Conservation (phyloP, 208 protist genomes). For the Crithidia thermophila region DNA sequence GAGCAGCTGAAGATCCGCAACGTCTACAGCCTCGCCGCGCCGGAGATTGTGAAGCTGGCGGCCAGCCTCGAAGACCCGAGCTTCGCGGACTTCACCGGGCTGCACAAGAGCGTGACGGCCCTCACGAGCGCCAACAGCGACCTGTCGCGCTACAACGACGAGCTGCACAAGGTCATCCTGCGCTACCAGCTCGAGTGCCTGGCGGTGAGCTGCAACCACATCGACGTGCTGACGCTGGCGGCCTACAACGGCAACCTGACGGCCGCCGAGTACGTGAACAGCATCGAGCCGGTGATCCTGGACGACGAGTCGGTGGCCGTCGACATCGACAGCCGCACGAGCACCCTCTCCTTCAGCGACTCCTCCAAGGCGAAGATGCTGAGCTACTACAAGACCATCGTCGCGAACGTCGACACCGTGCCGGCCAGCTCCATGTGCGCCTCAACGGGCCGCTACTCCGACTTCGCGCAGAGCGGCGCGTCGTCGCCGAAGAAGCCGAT, state of each 20-base stretch:
- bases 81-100: constrained; percentile 29
- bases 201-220: constrained; percentile 40
- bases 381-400: constrained; percentile 48
- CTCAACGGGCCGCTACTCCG: constrained; percentile 21
- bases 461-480: constrained; percentile 23
- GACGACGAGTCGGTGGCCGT: constrained; percentile 58
- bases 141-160: constrained; percentile 29
- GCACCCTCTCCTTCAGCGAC: constrained; percentile 64
- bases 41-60: constrained; percentile 23
- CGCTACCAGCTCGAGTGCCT: constrained; percentile 62
- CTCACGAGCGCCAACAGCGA: constrained; percentile 25
- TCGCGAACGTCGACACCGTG: constrained; percentile 25
- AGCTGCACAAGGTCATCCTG: constrained; percentile 49
- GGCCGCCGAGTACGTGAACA: constrained; percentile 59
- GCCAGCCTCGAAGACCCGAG: constrained; percentile 26
- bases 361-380: constrained; percentile 67
- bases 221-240: constrained; percentile 52
- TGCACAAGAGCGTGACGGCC: constrained; percentile 32
- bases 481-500: constrained; percentile 19
- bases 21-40: constrained; percentile 13
- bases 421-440: constrained; percentile 26
- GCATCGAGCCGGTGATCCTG: constrained; percentile 67
- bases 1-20: constrained; percentile 34
- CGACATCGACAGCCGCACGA: constrained; percentile 74
- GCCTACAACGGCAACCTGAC: constrained; percentile 41